phyloP scores from a whole-genome alignment of 371 early-diverging fungal species.

The Circinella umbellata region DNA sequence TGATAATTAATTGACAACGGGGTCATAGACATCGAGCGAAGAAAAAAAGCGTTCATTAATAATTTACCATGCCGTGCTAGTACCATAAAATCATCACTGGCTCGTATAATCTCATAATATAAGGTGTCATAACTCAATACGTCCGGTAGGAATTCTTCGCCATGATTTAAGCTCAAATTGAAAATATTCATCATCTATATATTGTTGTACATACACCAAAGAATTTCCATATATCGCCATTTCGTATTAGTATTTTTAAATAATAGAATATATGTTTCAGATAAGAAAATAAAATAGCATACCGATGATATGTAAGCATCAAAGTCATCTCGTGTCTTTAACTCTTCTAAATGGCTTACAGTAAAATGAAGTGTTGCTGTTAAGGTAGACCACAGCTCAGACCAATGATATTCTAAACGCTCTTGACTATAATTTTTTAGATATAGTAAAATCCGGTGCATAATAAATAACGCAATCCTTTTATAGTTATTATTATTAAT shows the following conservation, averaged over 20 bases:
- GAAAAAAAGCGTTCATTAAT: too few species aligned
- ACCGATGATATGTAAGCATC: constrained; percentile 44
- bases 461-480: constrained; percentile 48
- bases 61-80: constrained; percentile 49
- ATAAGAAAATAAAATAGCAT: not conserved
- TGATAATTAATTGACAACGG: too few species aligned
- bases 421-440: constrained; percentile 43
- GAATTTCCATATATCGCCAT: too few species aligned
- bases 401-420: constrained; percentile 59
- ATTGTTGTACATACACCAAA: not conserved
- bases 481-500: not conserved
- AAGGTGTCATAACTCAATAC: constrained; percentile 55
- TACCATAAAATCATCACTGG: constrained; percentile 42
- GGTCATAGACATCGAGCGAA: too few species aligned
- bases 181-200: constrained; percentile 49
- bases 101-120: constrained; percentile 61
- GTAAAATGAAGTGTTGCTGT: constrained; percentile 50
- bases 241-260: too few species aligned
- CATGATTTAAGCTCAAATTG: constrained; percentile 56
- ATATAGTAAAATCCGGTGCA: constrained; percentile 46
- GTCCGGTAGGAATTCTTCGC: constrained; percentile 57
- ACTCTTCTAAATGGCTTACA: constrained; percentile 35
- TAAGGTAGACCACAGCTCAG: constrained; percentile 54
- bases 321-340: constrained; percentile 36
- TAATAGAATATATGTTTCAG: too few species aligned